Evolutionary conservation across 768 basidiomycete species (phyloP).

Genomic region (Lepiota venenata): DNA sequence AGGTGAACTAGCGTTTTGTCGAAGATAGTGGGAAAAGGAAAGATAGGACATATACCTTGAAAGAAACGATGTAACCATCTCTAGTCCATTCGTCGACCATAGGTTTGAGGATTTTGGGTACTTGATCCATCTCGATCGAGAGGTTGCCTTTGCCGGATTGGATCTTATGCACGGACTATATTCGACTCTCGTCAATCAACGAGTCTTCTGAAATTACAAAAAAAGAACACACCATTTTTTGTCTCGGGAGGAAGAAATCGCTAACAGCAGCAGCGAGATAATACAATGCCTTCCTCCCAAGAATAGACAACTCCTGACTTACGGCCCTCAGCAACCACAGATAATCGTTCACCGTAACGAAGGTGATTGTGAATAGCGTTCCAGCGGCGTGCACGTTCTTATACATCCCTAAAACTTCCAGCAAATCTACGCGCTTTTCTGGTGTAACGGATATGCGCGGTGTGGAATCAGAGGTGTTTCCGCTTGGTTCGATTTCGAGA

Average conservation of each 20-base stretch:
- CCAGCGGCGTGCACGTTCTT: slow-evolving; percentile 74
- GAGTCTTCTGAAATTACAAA: too few species aligned
- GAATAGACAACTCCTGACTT: slow-evolving; percentile 67
- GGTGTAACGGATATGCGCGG: slow-evolving; percentile 64
- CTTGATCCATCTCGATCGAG: slow-evolving; percentile 97
- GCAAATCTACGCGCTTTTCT: slow-evolving; percentile 59
- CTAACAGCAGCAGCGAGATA: slow-evolving; percentile 98
- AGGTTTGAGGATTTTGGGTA: slow-evolving; percentile 92
- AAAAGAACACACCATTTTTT: slow-evolving; percentile 72
- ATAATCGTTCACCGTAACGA: slow-evolving; percentile 95
- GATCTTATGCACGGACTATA: slow-evolving; percentile 95
- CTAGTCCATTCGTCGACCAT: slow-evolving; percentile 93
- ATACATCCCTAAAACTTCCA: slow-evolving; percentile 75
- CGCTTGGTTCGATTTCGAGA: slow-evolving; percentile 58
- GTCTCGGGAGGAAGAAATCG: slow-evolving; percentile 94
- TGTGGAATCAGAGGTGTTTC: slow-evolving; percentile 22
- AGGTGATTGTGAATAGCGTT: slow-evolving; percentile 80
- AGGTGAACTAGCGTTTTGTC: neutral
- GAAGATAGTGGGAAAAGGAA: neutral
- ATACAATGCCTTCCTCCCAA: slow-evolving; percentile 80
- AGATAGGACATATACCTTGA: slow-evolving; percentile 66
- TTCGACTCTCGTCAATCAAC: neutral
- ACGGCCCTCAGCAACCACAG: slow-evolving; percentile 86
- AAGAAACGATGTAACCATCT: slow-evolving; percentile 91
- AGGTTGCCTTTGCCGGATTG: slow-evolving; percentile 95